Percentiles rank a stretch among this genome's conserved stretches.
These are phyloP conservation scores for Neurospora sp. DNA, from an alignment of 495 filamentous ascomycete species.

Conservation along the genomic window DNA sequence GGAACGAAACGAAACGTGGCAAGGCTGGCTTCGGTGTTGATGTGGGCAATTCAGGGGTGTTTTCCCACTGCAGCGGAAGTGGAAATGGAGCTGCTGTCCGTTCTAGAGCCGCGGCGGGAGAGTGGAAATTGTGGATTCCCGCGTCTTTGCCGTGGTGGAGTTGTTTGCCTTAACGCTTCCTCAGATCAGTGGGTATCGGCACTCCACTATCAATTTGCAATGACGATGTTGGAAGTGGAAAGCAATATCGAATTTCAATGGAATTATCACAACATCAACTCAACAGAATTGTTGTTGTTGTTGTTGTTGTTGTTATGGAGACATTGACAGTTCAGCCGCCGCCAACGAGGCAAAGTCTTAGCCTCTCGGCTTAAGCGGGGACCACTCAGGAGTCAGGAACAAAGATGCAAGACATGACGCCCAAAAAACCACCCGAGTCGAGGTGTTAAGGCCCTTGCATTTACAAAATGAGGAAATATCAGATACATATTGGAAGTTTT, in stretches of 20 bases:
- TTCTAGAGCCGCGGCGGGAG: background rate
- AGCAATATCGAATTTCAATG: background rate
- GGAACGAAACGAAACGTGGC: background rate
- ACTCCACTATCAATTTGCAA: background rate
- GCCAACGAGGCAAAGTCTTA: background rate
- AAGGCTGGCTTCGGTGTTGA: background rate
- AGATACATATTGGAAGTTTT: too few species aligned
- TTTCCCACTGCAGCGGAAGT: background rate
- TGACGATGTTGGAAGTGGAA: background rate
- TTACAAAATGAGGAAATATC: background rate
- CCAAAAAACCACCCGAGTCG: background rate
- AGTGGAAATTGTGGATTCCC: background rate
- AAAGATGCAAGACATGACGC: background rate
- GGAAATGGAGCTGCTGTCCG: background rate
- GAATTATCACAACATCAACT: background rate
- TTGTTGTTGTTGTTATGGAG: background rate
- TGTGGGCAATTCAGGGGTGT: background rate
- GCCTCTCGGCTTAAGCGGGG: background rate
- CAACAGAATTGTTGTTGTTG: background rate
- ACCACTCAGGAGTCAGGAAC: background rate
- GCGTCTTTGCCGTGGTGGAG: background rate
- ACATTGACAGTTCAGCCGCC: background rate
- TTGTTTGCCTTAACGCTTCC: background rate
- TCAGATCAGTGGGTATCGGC: background rate
- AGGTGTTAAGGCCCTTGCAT: background rate